phyloP scores from a whole-genome alignment of 306 rosid genomes.

The Quercus berberidifolia region DNA sequence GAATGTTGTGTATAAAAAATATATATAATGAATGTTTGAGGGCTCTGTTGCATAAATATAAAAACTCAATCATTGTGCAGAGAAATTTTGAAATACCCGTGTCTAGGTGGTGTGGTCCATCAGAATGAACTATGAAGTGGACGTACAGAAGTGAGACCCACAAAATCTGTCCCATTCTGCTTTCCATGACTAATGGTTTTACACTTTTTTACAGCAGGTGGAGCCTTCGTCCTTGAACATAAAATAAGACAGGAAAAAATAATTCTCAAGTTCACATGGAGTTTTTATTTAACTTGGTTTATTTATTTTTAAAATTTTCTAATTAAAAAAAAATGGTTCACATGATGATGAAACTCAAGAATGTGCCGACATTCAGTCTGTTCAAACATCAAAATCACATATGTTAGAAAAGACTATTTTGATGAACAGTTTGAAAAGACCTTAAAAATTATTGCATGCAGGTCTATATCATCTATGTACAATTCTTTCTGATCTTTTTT shows the following conservation, averaged over 20 bases:
- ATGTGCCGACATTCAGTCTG: neutral
- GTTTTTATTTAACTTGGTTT: neutral
- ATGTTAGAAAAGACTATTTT: too few relatives aligned
- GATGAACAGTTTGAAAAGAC: neutral
- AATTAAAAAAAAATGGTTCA: neutral
- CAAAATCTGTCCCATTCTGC: neutral
- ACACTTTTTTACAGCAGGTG: neutral
- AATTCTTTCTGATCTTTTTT: neutral
- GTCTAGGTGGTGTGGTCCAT: neutral
- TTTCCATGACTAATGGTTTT: neutral
- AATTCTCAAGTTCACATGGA: conserved; percentile 23
- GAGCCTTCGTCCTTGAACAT: neutral
- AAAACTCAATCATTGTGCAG: too few relatives aligned
- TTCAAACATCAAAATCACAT: neutral
- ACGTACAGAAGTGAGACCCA: neutral
- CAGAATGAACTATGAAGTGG: neutral
- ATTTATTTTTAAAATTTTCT: too few relatives aligned
- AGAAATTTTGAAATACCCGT: too few relatives aligned
- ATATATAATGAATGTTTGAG: too few relatives aligned
- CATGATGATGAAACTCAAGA: neutral
- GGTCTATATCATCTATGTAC: neutral
- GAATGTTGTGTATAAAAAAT: too few relatives aligned
- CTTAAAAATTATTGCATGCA: neutral
- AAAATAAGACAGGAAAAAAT: conserved; percentile 8
- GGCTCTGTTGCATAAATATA: too few relatives aligned